Base-by-base conservation (phyloP, 2,329 filamentous ascomycete species). In the Huntiella abstrusa region DNA sequence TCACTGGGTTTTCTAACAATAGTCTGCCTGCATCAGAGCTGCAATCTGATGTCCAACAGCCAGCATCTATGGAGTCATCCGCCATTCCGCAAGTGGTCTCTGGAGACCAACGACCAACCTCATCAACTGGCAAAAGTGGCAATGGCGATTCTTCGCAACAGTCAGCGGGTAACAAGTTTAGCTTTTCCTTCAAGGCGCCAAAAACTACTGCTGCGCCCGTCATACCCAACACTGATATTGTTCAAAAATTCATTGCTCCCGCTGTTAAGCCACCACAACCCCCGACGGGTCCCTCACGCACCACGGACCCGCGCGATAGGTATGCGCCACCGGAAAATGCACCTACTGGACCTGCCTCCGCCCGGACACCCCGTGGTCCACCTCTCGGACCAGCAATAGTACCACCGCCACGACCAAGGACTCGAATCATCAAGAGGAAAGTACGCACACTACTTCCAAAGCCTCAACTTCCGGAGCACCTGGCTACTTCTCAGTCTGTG, bases 111-210 rank as follows among this genome's bases (percentile, higher is more conserved):
- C 22, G 22, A 7, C 22, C 22, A 28, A 28, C 22, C 7, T 28
- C 22, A 3, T 7, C 22, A 28, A 28, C 22, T 5, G 2, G 5
- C 8, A 28, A 28, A 28, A 28, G 6, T 28, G 22, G 22, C 8
- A 28, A 28, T 2, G 22, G 22, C 6, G 22, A 28, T 10, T 28
- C 22, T 28, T 28, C 35, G 7, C 16, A 13, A 38, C 28, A 41
- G 11, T 28, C 40, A 8, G 22, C 19, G 28, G 41, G 35, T 13
- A 41, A 41, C 1, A 91, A 88, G 62, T 92, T 95, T 56, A 92
- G 85, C 59, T 96, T 96, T 59, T 85, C 86, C 1, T 85, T 96
- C 61, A 95, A 95, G 59, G 73, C 78, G 7, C 11, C 40, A 22
- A 13, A 13, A n/a, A 32, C 40, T 4, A 64, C 69, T 15, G 28